Evolutionary conservation across 208 protist genomes (phyloP).

Genomic region (Leishmania guyanensis): DNA sequence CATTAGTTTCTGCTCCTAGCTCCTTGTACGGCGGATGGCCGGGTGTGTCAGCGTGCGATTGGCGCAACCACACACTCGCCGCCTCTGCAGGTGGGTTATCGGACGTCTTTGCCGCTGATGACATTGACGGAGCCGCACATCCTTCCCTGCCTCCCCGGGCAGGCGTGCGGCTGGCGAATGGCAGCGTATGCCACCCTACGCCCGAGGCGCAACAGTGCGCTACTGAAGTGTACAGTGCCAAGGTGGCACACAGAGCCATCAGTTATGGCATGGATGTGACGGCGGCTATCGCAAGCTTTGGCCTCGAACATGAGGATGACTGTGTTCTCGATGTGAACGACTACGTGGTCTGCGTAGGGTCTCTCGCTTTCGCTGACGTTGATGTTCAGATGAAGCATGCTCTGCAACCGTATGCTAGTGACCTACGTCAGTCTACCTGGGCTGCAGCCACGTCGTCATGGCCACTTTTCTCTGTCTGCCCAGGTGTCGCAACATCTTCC

Average conservation of each 20-base stretch:
- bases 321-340: conserved; percentile 37
- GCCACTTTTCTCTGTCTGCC: not conserved
- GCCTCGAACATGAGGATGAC: not conserved
- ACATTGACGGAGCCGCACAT: not conserved
- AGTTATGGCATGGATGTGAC: not conserved
- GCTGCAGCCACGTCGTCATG: conserved; percentile 18
- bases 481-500: not conserved
- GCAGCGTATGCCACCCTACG: not conserved
- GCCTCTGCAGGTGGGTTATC: not conserved
- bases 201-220: not conserved
- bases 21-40: not conserved
- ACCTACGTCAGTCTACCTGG: conserved; percentile 17
- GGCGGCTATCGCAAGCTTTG: not conserved
- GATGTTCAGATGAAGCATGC: conserved; percentile 13
- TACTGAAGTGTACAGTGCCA: not conserved
- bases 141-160: not conserved
- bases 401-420: conserved; percentile 7
- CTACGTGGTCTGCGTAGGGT: conserved; percentile 57
- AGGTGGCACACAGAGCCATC: not conserved
- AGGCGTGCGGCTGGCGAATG: not conserved
- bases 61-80: not conserved
- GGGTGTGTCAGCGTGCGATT: too few species aligned
- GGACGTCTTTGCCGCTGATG: not conserved
- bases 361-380: conserved; percentile 56
- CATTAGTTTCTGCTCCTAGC: not conserved